Base-by-base conservation (phyloP, 2,329 filamentous ascomycete species). In the Fusarium mexicanum region DNA sequence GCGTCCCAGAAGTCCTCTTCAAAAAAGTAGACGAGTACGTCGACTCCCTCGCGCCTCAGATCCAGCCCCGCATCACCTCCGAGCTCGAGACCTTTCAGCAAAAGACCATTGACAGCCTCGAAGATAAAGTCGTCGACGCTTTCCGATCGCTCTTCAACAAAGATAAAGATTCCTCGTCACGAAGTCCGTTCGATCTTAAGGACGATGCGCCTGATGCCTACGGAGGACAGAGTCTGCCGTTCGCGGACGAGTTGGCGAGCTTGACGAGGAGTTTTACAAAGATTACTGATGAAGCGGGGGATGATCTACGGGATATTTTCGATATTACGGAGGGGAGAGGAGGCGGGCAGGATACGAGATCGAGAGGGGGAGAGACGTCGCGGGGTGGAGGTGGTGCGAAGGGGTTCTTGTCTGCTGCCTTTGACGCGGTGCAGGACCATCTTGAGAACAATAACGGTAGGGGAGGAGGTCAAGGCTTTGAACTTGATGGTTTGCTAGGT, bases 21-120 rank as follows among this genome's bases (percentile, higher is more conserved):
- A 80, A 81, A 53, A 83, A 85, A 67, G 82, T 86, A 6, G 84
- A 86, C 79, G 81, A 84, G 22, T 86, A 86, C 57, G 84, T 86
- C 76, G 84, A 86, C 80, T 85, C 84, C 2, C 83, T 86, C 8
- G 83, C 83, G 5, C 84, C 84, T 11, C 83, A 86, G 73, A 85
- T 86, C 61, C 83, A 85, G 69, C 84, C 85, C 76, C 84, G 83
- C 81, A 85, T 86, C 77, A 79, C 83, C 20, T 66, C 80, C 20
- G 85, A 86, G 79, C 81, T 86, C 54, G 83, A 86, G 57, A 68
- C 76, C 11, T 86, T 86, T 69, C 85, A 86, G 71, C 76, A 79
- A 58, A 84, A 84, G 76, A 86, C 85, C 68, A 84, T 86, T 76
- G 84, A 86, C 75, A 82, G 78, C 24, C 73, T 86, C n/a, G 85